A percentile compares a stretch with the other conserved stretches of the same genome.
These are phyloP conservation scores for Lathyrus oleraceus DNA, from an alignment of 306 rosid genomes.

Conservation along the genomic window DNA sequence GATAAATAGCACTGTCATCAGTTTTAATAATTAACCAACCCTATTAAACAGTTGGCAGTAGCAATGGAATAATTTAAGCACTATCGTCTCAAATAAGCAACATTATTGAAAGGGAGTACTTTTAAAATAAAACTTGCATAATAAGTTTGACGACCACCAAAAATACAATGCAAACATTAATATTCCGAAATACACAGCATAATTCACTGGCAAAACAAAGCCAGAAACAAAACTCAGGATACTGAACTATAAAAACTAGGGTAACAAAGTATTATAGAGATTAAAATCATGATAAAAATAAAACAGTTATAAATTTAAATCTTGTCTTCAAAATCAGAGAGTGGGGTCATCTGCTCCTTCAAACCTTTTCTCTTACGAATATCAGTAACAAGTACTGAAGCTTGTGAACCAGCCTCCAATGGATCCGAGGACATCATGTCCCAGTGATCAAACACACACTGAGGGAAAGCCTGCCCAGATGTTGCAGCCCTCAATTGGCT, in stretches of 20 bases:
- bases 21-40: no score
- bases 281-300: background rate
- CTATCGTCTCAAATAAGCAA: background rate
- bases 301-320: conserved; percentile 37
- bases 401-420: conserved; percentile 71
- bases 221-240: background rate
- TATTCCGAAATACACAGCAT: background rate
- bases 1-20: no score
- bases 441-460: no score
- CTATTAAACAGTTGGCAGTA: no score
- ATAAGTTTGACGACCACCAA: background rate
- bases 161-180: conserved; percentile 5
- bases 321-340: conserved; percentile 79
- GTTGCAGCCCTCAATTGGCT: no score
- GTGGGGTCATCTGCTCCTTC: conserved; percentile 89
- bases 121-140: background rate
- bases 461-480: no score
- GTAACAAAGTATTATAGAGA: background rate
- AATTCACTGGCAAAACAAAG: background rate
- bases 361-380: conserved; percentile 95
- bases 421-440: conserved; percentile 88
- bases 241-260: background rate
- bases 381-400: conserved; percentile 55
- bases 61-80: background rate
- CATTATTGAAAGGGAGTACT: background rate